Evolutionary conservation across 768 basidiomycete species (phyloP), one percentile per base, ranked within the genome.

Genomic region (Fomitopsis serialis): DNA sequence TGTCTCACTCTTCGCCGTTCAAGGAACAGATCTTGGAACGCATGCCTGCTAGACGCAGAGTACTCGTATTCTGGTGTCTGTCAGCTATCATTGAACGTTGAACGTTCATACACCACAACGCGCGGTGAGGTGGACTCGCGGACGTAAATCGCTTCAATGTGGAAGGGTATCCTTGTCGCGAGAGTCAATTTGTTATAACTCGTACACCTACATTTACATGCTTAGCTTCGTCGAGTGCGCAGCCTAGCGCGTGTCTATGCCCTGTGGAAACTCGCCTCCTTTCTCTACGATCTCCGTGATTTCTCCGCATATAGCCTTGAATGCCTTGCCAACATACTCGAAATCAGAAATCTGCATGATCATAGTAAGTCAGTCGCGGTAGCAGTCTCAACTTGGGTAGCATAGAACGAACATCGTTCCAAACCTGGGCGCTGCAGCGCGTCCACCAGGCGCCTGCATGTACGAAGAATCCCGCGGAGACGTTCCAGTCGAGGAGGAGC

Each of bases 401-500:
- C 9, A 2, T 7, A 2, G 13, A n/a, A 42, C 65, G 24, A 48
- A 73, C 72, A 63, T 72, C 70, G 27, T 66, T 70, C 62, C 60
- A 74, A 1, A 74, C 60, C 55, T 74, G 72, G 19, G 67, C 62
- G 47, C 70, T 69, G 54, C 57, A 65, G 22, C 72, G 56, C 23
- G 57, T 56, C 72, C 72, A 74, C 67, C 68, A 71, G 13, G 53
- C 65, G 5, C 64, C 68, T 19, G 58, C 60, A 52, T 73, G 69
- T 25, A 54, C 62, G 51, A 58, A 72, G 22, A 58, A 50, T 1
- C 54, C 56, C 1, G 66, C 66, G 48, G 60, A 68, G 17, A 62
- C 59, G 32, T 66, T 68, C 66, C 66, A 68, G 21, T 65, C 57
- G 2, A 54, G 29, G 23, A 73, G 46, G 6, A 68, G 58, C 54